phyloP scores from a whole-genome alignment of 352 stramenopile genomes.

The Thraustochytrium sp. region DNA sequence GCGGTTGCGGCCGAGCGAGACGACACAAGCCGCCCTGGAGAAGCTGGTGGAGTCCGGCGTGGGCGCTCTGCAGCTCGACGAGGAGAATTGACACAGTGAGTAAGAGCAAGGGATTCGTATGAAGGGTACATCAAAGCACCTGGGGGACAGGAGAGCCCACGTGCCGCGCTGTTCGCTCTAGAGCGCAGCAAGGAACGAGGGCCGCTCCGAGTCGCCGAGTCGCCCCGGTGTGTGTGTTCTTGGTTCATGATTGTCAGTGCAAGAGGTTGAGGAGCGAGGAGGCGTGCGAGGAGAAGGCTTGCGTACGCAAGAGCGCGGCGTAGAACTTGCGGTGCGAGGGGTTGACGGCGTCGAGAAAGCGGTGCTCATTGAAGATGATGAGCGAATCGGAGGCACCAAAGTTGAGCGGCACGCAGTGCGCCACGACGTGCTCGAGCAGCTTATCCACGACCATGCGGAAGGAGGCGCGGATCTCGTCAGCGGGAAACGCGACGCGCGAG shows the following conservation, averaged over 20 bases:
- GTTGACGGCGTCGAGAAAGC: slow-evolving; percentile 19
- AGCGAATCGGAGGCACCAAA: background rate
- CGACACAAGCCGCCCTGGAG: no score
- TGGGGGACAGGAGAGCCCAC: no score
- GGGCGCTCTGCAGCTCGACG: background rate
- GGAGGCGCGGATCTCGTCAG: background rate
- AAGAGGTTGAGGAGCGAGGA: background rate
- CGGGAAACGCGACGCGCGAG: background rate
- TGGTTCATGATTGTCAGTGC: no score
- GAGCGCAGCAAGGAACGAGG: no score
- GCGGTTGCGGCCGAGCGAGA: no score
- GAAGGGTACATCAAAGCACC: no score
- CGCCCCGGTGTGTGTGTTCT: no score
- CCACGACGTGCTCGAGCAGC: background rate
- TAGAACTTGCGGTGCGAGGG: slow-evolving; percentile 11
- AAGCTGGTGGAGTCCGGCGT: no score
- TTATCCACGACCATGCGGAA: background rate
- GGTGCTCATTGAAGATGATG: slow-evolving; percentile 26
- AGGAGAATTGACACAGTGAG: no score
- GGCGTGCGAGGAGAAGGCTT: slow-evolving; percentile 3
- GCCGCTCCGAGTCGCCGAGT: no score
- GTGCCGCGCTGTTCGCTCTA: no score
- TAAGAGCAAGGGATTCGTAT: no score
- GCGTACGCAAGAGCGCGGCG: slow-evolving; percentile 6
- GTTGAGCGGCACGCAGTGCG: background rate